Percentiles rank a stretch among this genome's conserved stretches.
Conservation (phyloP, 2,329 filamentous ascomycete genomes). For the Penicillium fuscoglaucum region DNA sequence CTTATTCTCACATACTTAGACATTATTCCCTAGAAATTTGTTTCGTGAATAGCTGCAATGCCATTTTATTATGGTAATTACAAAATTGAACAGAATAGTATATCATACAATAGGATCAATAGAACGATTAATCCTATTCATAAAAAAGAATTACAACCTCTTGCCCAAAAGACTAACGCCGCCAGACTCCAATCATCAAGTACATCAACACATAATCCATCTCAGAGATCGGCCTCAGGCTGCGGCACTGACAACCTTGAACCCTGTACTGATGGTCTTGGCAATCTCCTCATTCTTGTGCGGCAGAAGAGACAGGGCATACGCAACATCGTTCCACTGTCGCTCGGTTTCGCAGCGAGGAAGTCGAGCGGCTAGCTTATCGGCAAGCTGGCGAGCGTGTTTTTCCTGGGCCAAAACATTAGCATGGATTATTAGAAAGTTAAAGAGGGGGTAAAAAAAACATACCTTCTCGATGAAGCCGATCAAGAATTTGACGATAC, state of each 20-base stretch:
- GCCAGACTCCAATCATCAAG: conserved; percentile 15
- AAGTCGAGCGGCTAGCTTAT: conserved; percentile 86
- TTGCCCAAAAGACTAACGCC: conserved; percentile 4
- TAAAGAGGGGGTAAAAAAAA: background rate
- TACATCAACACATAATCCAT: conserved; percentile 15
- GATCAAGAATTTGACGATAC: conserved; percentile 88
- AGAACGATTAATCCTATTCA: conserved; percentile 8
- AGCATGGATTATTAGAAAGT: background rate
- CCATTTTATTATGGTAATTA: background rate
- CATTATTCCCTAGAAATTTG: conserved; percentile 3
- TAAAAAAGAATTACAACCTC: conserved; percentile 4
- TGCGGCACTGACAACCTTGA: conserved; percentile 63
- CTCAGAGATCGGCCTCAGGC: conserved; percentile 55
- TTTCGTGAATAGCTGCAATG: background rate
- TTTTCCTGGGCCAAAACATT: conserved; percentile 67
- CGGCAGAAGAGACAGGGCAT: conserved; percentile 81
- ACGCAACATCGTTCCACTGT: conserved; percentile 97
- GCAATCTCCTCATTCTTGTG: conserved; percentile 60
- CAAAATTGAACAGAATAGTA: background rate
- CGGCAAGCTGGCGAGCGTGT: conserved; percentile 89
- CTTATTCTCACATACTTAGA: conserved; percentile 23
- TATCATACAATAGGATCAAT: conserved; percentile 3
- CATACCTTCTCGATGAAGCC: conserved; percentile 96
- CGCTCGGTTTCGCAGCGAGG: conserved; percentile 84
- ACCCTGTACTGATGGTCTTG: conserved; percentile 46